Evolutionary conservation across 2,329 filamentous ascomycete genomes (phyloP).

Genomic region (Fusarium ramigenum): DNA sequence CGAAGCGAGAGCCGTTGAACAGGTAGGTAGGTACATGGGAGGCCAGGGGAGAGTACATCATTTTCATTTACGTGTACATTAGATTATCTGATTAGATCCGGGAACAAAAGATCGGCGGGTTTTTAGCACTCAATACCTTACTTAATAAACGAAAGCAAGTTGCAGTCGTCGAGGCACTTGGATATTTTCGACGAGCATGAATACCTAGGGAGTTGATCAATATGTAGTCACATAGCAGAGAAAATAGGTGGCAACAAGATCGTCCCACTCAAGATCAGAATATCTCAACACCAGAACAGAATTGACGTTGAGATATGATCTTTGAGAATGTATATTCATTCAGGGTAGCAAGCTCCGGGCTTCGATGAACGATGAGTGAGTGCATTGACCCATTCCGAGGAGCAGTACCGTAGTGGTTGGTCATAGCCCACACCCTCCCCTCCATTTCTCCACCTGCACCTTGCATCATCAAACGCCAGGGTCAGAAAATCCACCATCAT

Average conservation of each 20-base stretch:
- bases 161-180: not conserved
- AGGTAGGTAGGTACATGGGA: not conserved
- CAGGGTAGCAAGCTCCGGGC: not conserved
- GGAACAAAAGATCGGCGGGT: conserved; percentile 4
- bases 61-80: conserved; percentile 3
- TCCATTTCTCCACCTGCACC: conserved; percentile 28
- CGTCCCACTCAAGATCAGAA: not conserved
- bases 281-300: not conserved
- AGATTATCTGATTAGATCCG: conserved; percentile 30
- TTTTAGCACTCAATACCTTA: not conserved
- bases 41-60: not conserved
- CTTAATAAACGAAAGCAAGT: not conserved
- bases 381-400: conserved; percentile 1
- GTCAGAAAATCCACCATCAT: conserved; percentile 22
- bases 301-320: not conserved
- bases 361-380: conserved; percentile 1
- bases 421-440: conserved; percentile 37
- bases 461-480: conserved; percentile 28
- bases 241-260: not conserved
- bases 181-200: not conserved
- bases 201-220: not conserved
- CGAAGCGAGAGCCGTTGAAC: not conserved
- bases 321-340: not conserved
- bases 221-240: not conserved
- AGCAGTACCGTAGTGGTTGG: not conserved